Evolutionary conservation across 2,329 filamentous ascomycete species (phyloP).

Genomic region (Talaromyces sp.): DNA sequence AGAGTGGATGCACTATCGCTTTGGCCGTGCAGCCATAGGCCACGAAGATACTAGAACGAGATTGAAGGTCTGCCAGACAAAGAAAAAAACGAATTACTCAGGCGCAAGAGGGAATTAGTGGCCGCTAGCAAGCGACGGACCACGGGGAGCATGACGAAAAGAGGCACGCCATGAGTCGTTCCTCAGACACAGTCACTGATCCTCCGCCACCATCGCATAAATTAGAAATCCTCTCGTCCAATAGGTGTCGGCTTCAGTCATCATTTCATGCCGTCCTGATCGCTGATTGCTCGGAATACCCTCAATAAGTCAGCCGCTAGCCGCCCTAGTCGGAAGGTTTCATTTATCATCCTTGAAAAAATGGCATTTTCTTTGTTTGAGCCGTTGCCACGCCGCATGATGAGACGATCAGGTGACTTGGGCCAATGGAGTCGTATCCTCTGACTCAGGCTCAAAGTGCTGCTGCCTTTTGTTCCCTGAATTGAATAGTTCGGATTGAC

Average conservation of each 20-base stretch:
- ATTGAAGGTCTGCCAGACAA: no score
- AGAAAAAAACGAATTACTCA: neutral
- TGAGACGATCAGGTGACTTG: constrained; percentile 14
- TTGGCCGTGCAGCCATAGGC: neutral
- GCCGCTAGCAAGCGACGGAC: neutral
- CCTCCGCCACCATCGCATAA: neutral
- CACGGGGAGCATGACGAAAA: neutral
- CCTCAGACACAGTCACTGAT: neutral
- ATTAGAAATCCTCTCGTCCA: neutral
- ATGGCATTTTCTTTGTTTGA: constrained; percentile 12
- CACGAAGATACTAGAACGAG: constrained; percentile 9
- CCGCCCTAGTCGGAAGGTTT: constrained; percentile 15
- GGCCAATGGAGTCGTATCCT: neutral
- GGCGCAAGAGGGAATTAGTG: neutral
- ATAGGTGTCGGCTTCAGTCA: neutral
- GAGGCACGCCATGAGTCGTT: constrained; percentile 2
- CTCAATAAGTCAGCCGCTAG: constrained; percentile 16
- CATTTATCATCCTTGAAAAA: neutral
- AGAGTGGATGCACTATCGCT: constrained; percentile 4
- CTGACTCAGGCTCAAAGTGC: neutral
- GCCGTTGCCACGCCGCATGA: constrained; percentile 18
- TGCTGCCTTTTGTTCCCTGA: neutral
- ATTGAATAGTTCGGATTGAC: neutral
- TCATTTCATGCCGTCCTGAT: neutral
- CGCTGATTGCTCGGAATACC: constrained; percentile 3